Conservation (phyloP, 176 grass and related monocot genomes). For the Carex cristatella region DNA sequence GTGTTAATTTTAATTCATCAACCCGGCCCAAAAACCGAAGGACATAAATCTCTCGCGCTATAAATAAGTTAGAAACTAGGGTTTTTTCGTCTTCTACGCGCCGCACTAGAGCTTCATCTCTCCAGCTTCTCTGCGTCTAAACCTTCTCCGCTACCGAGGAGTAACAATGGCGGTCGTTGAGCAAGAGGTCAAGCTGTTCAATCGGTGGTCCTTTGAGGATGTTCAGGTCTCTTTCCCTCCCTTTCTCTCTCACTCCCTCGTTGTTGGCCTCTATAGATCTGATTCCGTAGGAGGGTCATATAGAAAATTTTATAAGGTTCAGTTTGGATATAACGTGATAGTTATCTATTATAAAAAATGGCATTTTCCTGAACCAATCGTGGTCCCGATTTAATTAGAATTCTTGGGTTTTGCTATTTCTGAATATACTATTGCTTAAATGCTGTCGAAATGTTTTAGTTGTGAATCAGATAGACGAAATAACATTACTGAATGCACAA, state of each 20-base stretch:
- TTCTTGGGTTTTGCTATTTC: neutral
- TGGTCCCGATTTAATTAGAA: neutral
- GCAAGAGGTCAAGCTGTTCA: slow-evolving; percentile 40
- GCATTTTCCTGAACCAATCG: neutral
- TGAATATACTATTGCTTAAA: neutral
- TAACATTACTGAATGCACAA: neutral
- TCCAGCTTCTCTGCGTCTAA: neutral
- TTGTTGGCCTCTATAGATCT: neutral
- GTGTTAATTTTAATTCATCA: neutral
- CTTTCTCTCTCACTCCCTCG: neutral
- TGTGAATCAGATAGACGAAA: neutral
- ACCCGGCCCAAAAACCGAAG: neutral
- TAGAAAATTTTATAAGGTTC: neutral
- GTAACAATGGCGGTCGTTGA: slow-evolving; percentile 1
- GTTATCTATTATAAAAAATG: neutral
- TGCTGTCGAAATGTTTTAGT: neutral
- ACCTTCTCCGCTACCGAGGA: neutral
- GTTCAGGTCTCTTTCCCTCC: slow-evolving; percentile 18
- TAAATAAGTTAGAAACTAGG: slow-evolving; percentile 5
- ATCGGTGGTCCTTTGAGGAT: slow-evolving; percentile 38
- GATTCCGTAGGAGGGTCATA: neutral
- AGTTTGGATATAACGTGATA: neutral
- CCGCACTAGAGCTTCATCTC: neutral
- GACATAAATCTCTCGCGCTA: neutral
- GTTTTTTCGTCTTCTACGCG: neutral